Conservation (phyloP, 768 basidiomycete species). For the Mycena metata region DNA sequence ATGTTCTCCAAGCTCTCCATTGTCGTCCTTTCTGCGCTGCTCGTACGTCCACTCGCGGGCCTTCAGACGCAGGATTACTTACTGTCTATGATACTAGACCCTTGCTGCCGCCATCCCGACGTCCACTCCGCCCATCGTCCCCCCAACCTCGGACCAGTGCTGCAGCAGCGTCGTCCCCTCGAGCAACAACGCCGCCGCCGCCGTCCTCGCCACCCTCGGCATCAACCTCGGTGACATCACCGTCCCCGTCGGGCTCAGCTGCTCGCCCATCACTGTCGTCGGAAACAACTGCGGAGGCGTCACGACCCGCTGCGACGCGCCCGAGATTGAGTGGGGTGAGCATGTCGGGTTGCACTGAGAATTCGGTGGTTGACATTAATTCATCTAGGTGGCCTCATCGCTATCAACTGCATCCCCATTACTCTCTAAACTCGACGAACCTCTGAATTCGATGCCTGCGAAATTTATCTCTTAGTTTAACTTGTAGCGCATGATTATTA, state of each 20-base stretch:
- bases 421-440: neutral
- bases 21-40: constrained; percentile 16
- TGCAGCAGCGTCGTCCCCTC: constrained; percentile 30
- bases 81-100: constrained; percentile 19
- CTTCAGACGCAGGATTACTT: neutral
- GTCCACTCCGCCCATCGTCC: constrained; percentile 10
- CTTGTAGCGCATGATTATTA: too few species aligned
- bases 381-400: neutral
- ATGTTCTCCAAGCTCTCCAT: constrained; percentile 32
- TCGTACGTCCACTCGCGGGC: neutral
- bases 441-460: too few species aligned
- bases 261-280: constrained; percentile 33
- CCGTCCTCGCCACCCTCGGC: constrained; percentile 10
- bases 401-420: constrained; percentile 16
- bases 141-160: constrained; percentile 30
- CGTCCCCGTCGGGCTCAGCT: constrained; percentile 32
- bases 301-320: constrained; percentile 7
- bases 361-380: neutral
- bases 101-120: constrained; percentile 34
- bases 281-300: constrained; percentile 21
- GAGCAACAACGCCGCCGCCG: constrained; percentile 18
- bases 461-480: too few species aligned
- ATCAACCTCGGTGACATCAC: constrained; percentile 25
- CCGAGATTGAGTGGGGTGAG: constrained; percentile 24
- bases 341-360: too few species aligned